Evolutionary conservation across 345 rosid genomes (phyloP).

Genomic region (Euclidium syriacum): DNA sequence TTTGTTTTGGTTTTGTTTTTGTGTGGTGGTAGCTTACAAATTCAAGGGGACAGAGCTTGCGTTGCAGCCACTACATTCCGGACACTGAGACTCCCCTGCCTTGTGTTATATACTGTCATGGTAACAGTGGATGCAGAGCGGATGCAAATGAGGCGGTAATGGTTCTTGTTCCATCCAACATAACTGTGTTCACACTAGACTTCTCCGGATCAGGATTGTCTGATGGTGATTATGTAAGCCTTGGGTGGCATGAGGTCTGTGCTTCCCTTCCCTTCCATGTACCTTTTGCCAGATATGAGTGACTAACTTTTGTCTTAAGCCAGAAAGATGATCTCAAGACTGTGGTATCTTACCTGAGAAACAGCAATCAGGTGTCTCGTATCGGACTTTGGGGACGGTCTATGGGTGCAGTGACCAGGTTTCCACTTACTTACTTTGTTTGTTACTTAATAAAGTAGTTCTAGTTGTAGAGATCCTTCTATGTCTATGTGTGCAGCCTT

Average conservation of each 20-base stretch:
- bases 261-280: slow-evolving; percentile 9
- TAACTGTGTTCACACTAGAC: slow-evolving; percentile 91
- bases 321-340: slow-evolving; percentile 93
- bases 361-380: slow-evolving; percentile 58
- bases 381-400: slow-evolving; percentile 99
- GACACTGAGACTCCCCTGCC: slow-evolving; percentile 80
- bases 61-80: slow-evolving; percentile 80
- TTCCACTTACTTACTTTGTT: slow-evolving; percentile 12
- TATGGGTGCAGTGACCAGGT: slow-evolving; percentile 99
- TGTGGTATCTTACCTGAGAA: slow-evolving; percentile 80
- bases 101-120: slow-evolving; percentile 96
- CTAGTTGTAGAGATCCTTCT: too few relatives aligned
- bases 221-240: slow-evolving; percentile 91
- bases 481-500: slow-evolving; percentile 87
- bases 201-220: slow-evolving; percentile 98
- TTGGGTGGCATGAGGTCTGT: slow-evolving; percentile 95
- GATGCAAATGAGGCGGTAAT: slow-evolving; percentile 98
- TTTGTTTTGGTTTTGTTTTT: slow-evolving; percentile 5
- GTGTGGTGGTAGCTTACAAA: slow-evolving; percentile 69
- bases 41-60: slow-evolving; percentile 70
- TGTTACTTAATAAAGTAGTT: too few relatives aligned
- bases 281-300: too few relatives aligned
- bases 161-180: slow-evolving; percentile 86
- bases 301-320: slow-evolving; percentile 20
- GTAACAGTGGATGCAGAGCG: slow-evolving; percentile 99